These are phyloP conservation scores for Wallacemonas sp. DNA, from an alignment of 208 protist genomes.

Conservation along the genomic window DNA sequence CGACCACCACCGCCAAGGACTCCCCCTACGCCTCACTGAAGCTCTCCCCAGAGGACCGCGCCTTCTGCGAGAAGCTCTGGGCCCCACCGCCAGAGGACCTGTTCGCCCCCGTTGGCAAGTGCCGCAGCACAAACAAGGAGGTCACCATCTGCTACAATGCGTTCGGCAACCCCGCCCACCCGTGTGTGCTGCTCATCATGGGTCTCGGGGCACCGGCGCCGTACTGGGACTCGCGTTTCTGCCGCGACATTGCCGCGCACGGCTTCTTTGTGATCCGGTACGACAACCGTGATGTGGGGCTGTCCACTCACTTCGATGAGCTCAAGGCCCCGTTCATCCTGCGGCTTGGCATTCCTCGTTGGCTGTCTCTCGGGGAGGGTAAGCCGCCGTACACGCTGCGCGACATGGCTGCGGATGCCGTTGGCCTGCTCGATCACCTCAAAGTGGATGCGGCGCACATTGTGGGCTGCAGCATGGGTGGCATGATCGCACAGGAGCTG, in stretches of 20 bases:
- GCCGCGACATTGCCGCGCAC: slow-evolving; percentile 26
- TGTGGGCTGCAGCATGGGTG: slow-evolving; percentile 43
- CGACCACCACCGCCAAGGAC: too few relatives aligned
- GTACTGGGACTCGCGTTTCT: slow-evolving; percentile 34
- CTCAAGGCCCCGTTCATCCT: slow-evolving; percentile 17
- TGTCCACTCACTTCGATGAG: slow-evolving; percentile 28
- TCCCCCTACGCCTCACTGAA: neutral
- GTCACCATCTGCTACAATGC: slow-evolving; percentile 43
- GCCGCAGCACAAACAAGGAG: slow-evolving; percentile 24
- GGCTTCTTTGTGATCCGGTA: slow-evolving; percentile 48
- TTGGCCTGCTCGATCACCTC: slow-evolving; percentile 30
- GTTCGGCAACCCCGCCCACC: slow-evolving; percentile 31
- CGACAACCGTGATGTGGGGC: slow-evolving; percentile 45
- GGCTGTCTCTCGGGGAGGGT: slow-evolving; percentile 10
- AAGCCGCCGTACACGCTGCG: slow-evolving; percentile 32
- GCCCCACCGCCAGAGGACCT: slow-evolving; percentile 15
- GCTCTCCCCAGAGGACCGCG: neutral
- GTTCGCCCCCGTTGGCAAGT: slow-evolving; percentile 26
- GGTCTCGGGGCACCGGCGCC: slow-evolving; percentile 20
- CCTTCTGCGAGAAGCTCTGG: slow-evolving; percentile 16
- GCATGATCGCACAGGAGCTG: slow-evolving; percentile 46
- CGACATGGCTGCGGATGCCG: slow-evolving; percentile 41
- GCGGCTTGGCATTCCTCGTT: slow-evolving; percentile 19
- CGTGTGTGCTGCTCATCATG: slow-evolving; percentile 42
- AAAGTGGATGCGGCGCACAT: slow-evolving; percentile 36